A percentile compares a stretch with the other conserved stretches of the same genome.
Evolutionary conservation across 108 stramenopile species (phyloP).

Genomic region (Bacterosira constricta): DNA sequence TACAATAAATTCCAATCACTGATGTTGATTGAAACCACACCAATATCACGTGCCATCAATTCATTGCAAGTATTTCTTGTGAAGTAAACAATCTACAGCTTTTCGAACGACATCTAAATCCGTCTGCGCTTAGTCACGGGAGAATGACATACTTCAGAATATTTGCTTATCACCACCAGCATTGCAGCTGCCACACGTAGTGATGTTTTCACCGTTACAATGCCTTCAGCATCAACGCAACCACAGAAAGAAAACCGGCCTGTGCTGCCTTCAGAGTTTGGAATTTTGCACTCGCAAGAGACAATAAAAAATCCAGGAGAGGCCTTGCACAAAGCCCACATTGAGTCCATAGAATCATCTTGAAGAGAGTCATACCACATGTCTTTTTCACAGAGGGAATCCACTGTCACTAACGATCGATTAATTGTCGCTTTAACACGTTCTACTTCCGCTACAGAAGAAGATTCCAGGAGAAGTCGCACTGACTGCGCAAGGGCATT

Average conservation of each 20-base stretch:
- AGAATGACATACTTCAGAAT: too few species aligned
- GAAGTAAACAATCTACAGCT: too few species aligned
- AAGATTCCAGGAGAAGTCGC: background rate
- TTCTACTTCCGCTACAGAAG: conserved; percentile 3
- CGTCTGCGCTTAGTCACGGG: too few species aligned
- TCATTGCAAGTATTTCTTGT: too few species aligned
- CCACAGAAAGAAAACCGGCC: conserved; percentile 10
- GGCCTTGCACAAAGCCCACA: background rate
- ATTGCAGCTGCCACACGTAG: conserved; percentile 7
- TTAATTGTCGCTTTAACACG: background rate
- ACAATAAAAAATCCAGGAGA: background rate
- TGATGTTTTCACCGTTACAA: background rate
- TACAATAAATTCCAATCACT: too few species aligned
- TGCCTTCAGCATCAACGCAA: background rate
- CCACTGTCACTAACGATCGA: background rate
- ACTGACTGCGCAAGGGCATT: conserved; percentile 14
- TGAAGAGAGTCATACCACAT: conserved; percentile 3
- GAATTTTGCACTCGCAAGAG: conserved; percentile 3
- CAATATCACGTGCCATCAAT: too few species aligned
- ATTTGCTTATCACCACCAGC: conserved; percentile 18
- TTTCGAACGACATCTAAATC: too few species aligned
- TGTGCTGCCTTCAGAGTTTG: background rate
- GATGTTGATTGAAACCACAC: too few species aligned
- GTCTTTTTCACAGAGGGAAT: background rate
- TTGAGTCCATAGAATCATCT: background rate